Evolutionary conservation across 768 basidiomycete species (phyloP), one percentile per base, ranked within the genome.

Genomic region (Termitomyces sp.): DNA sequence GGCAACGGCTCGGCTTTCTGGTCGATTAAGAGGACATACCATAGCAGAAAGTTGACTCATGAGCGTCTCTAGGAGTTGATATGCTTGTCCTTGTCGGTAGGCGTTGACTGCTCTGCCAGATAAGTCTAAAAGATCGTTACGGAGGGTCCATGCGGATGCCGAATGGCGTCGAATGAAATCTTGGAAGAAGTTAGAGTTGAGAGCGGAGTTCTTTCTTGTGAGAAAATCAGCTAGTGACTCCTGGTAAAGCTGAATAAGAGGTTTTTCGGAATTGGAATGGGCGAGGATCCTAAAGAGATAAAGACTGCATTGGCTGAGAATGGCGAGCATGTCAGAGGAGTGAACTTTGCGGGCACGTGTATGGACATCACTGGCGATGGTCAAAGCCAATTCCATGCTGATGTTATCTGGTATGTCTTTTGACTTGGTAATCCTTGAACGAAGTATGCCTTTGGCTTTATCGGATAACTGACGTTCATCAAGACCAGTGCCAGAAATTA

Each of bases 401-500:
- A 77, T 69, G 28, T 73, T 71, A 2, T 70, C 66, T 2, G 87
- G 85, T 10, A 80, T 54, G 11, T 88, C 90, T 64, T 88, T 93
- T 43, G 82, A 72, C 66, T 92, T 92, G 54, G 77, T 81, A 55
- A 95, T 76, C 38, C 91, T 82, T 24, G 78, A 79, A 40, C 82
- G 82, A 42, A 98, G 75, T 58, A 98, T 81, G 24, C 89, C 87
- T 56, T 80, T 79, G 1, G 93, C 87, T 71, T 98, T 98, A 67
- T 91, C 88, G 11, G 87, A 79, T n/a, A 98, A 75, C 62, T 97
- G 94, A 44, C 79, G 82, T 69, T 98, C 94, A 69, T 94, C 90
- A 26, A 79, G 67, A 45, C 84, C 76, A 32, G 83, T 80, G 51
- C 78, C 77, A 44, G 82, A 77, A 47, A 87, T 78, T 45, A 98